Percentiles rank a stretch among this genome's conserved stretches.
phyloP scores from a whole-genome alignment of 2,329 filamentous ascomycete genomes.

The Pseudogymnoascus sp. region DNA sequence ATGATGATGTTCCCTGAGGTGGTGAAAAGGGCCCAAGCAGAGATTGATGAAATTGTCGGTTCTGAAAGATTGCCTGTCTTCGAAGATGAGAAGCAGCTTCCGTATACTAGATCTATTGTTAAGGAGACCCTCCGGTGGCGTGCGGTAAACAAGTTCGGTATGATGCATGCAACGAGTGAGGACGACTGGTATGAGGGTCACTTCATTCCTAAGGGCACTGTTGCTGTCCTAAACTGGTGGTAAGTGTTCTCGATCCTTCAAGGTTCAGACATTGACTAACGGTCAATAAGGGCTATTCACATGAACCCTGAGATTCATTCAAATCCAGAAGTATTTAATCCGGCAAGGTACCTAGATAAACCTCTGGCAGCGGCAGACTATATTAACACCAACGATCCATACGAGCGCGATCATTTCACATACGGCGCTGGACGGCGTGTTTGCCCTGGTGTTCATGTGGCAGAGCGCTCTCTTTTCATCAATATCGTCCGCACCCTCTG shows the following conservation, averaged over 20 bases:
- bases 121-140: constrained; percentile 40
- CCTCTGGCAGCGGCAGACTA: background rate
- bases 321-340: constrained; percentile 7
- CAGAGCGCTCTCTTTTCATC: constrained; percentile 27
- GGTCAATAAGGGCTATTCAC: constrained; percentile 5
- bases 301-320: constrained; percentile 1
- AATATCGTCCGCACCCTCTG: constrained; percentile 28
- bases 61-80: constrained; percentile 37
- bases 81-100: constrained; percentile 36
- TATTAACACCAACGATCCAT: constrained; percentile 23
- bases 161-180: constrained; percentile 45
- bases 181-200: constrained; percentile 50
- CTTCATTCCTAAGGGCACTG: constrained; percentile 45
- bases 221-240: constrained; percentile 13
- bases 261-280: too few relatives aligned
- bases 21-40: constrained; percentile 38
- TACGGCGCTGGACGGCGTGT: constrained; percentile 29
- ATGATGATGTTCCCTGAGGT: constrained; percentile 20
- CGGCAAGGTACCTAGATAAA: constrained; percentile 8
- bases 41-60: constrained; percentile 44
- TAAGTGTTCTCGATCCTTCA: too few relatives aligned
- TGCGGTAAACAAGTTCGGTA: constrained; percentile 39
- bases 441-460: constrained; percentile 30
- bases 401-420: constrained; percentile 25
- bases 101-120: constrained; percentile 38